Evolutionary conservation across 306 rosid species (phyloP), one percentile per base, ranked within the genome.

Genomic region (Datisca glomerata): DNA sequence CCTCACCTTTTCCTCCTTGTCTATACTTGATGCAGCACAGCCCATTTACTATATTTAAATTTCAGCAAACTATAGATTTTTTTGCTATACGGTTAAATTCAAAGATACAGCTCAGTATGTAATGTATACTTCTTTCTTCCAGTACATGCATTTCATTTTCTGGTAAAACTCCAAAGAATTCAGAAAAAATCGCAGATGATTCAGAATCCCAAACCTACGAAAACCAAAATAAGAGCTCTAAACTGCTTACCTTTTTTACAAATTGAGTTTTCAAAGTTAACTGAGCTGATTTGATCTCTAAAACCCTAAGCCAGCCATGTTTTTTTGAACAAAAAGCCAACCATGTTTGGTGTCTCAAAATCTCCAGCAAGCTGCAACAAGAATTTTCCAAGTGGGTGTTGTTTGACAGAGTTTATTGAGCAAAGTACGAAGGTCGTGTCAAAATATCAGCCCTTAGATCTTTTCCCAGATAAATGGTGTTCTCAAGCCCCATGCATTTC

Each of bases 21-120:
- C 73, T 42, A 78, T 43, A 55, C 65, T 78, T 21, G 98, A 89
- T 6, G 65, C 63, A 62, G 58, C 79, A 64, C 98, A 81, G 3
- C 98, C 98, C 98, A 89, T 89, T 51, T 42, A 29, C n/a, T n/a
- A n/a, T n/a, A n/a, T n/a, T n/a, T n/a, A n/a, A n/a, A n/a, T n/a
- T n/a, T n/a, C n/a, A n/a, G n/a, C 66, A 25, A 48, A 21, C 15
- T 12, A n/a, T 20, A 20, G 13, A 32, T 48, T 7, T 21, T 21
- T n/a, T n/a, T n/a, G 20, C 21, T 48, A 48, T 13, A 4, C 25
- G 32, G 13, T 47, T 47, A n/a, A 18, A 47, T 12, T 6, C 53
- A 27, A 22, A 32, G 13, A 18, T 6, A 5, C 27, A 47, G 18
- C 12, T 18, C 8, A n/a, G n/a, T n/a, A n/a, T n/a, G n/a, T n/a